Evolutionary conservation across 1,284 basidiomycete genomes (phyloP).

Genomic region (Pseudozyma pruni): DNA sequence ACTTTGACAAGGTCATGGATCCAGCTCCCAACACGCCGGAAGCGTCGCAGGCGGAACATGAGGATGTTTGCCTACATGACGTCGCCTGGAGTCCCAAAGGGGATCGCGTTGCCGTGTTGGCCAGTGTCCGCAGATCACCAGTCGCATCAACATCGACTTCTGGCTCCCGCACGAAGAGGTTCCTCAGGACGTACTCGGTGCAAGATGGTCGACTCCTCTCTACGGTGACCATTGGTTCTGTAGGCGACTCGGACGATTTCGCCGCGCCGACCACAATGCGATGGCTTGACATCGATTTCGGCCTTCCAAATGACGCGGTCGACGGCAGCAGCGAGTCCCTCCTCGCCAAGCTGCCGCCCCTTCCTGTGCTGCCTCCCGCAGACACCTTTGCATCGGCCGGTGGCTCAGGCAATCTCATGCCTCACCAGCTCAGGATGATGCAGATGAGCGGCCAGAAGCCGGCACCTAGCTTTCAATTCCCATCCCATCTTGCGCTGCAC

Average conservation of each 20-base stretch:
- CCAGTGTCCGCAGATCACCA: conserved; percentile 19
- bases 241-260: background rate
- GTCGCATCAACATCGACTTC: conserved; percentile 22
- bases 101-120: conserved; percentile 35
- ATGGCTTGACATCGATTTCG: conserved; percentile 26
- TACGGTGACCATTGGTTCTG: conserved; percentile 11
- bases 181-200: conserved; percentile 39
- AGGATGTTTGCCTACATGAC: conserved; percentile 40
- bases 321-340: conserved; percentile 21
- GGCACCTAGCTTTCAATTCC: conserved; percentile 24
- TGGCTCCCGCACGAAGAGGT: conserved; percentile 7
- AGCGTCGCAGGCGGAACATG: conserved; percentile 35
- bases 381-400: conserved; percentile 30
- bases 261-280: conserved; percentile 5
- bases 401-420: conserved; percentile 34
- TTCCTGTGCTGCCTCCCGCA: conserved; percentile 25
- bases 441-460: conserved; percentile 48
- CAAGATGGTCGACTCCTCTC: conserved; percentile 46
- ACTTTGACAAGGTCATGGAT: conserved; percentile 39
- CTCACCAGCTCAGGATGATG: conserved; percentile 49
- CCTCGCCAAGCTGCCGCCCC: conserved; percentile 22
- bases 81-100: conserved; percentile 42
- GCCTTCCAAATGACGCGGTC: background rate
- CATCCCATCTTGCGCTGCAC: conserved; percentile 26
- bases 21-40: background rate